Evolutionary conservation across 2,329 filamentous ascomycete species (phyloP).

Genomic region (Phaeosphaeria sp.): DNA sequence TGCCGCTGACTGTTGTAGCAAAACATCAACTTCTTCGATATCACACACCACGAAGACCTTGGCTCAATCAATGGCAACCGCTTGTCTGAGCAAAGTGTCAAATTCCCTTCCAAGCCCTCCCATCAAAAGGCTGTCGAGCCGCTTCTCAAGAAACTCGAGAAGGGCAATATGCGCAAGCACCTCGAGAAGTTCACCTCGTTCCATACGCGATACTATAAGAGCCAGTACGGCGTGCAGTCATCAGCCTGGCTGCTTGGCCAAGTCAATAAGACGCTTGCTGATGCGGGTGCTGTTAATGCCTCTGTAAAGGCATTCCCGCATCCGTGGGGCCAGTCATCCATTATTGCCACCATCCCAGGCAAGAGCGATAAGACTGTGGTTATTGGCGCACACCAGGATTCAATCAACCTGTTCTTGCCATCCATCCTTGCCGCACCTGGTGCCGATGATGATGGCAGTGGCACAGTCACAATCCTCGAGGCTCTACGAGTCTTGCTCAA

Average conservation of each 20-base stretch:
- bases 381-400: slow-evolving; percentile 81
- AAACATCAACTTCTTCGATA: slow-evolving; percentile 91
- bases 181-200: slow-evolving; percentile 80
- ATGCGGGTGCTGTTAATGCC: slow-evolving; percentile 74
- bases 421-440: slow-evolving; percentile 84
- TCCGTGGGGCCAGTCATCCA: slow-evolving; percentile 85
- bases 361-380: slow-evolving; percentile 83
- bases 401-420: slow-evolving; percentile 90
- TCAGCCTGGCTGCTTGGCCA: slow-evolving; percentile 84
- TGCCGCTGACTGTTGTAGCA: slow-evolving; percentile 61
- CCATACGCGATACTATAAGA: slow-evolving; percentile 84
- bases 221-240: slow-evolving; percentile 78
- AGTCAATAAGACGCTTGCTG: slow-evolving; percentile 73
- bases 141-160: slow-evolving; percentile 73
- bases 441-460: slow-evolving; percentile 94
- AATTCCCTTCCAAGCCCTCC: slow-evolving; percentile 71
- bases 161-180: slow-evolving; percentile 77
- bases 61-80: slow-evolving; percentile 53
- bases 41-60: slow-evolving; percentile 76
- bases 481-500: slow-evolving; percentile 81
- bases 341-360: slow-evolving; percentile 91
- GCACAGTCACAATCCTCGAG: slow-evolving; percentile 93
- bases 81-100: slow-evolving; percentile 53
- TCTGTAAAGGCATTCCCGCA: slow-evolving; percentile 78
- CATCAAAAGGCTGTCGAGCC: slow-evolving; percentile 71